Evolutionary conservation across 208 protist genomes (phyloP), one percentile per base, ranked within the genome.

Genomic region (Tritrichomonas musculus): DNA sequence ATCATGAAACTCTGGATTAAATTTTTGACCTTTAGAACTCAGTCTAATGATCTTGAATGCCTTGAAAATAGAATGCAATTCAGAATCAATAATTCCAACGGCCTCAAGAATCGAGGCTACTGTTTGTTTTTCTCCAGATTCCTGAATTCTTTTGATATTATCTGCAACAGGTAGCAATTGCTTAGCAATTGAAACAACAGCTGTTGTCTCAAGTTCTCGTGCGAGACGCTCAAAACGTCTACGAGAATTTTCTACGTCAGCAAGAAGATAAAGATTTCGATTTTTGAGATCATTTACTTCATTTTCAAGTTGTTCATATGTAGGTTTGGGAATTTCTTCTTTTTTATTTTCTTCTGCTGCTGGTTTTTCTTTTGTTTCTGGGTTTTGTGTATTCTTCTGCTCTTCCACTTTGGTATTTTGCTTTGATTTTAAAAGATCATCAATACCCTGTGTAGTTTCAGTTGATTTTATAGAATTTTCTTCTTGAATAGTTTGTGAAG

Each of bases 1-100:
- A 88, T 88, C 77, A 88, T 88, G 77, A 20, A 55, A 88, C n/a
- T 88, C 47, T 22, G 77, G 77, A 57, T 88, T 49, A 17, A 88
- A 88, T 39, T 88, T 88, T 39, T 33, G 22, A 57, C 77, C 77
- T 49, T 88, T 88, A 1, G 77, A 88, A 47, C 14, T 4, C 27
- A 88, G 33, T 88, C 47, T 88, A 57, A 57, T 47, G 20, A 88
- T 49, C 39, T 88, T 88, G 27, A 88, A 88, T 3, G 17, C 17
- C 27, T 88, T 88, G 47, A 88, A 88, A 39, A 88, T 57, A 20
- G 53, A 57, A 17, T 88, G 77, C 5, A 88, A 57, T 60, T 88
- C 77, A 27, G 77, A 14, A 57, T 88, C 77, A 20, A 88, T n/a
- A 13, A 88, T 33, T 39, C 47, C 41, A 57, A 88, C 77, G 22